phyloP scores from a whole-genome alignment of 2,329 filamentous ascomycete genomes.

The Penicillium sp. region DNA sequence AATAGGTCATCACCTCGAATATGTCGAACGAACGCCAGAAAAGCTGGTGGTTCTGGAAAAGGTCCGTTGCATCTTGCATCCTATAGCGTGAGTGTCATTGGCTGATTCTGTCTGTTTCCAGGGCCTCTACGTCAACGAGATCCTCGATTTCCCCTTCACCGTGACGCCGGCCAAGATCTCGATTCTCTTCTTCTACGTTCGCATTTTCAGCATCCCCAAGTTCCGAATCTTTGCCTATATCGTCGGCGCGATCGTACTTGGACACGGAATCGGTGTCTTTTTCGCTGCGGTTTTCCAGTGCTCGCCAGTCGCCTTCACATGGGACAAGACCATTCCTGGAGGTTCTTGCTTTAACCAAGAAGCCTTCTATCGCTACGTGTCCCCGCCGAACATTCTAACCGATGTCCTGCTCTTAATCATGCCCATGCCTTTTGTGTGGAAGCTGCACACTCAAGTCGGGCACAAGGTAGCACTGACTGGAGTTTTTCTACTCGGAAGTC shows the following conservation, averaged over 20 bases:
- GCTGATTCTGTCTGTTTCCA: conserved; percentile 1
- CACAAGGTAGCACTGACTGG: conserved; percentile 22
- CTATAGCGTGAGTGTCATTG: too few relatives aligned
- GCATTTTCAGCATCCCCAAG: conserved; percentile 20
- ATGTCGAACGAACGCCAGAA: conserved; percentile 10
- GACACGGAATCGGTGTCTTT: conserved; percentile 18
- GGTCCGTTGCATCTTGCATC: conserved; percentile 7
- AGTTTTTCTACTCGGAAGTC: conserved; percentile 23
- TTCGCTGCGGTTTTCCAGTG: conserved; percentile 27
- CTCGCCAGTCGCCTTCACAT: conserved; percentile 18
- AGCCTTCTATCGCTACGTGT: conserved; percentile 20
- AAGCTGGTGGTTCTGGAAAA: conserved; percentile 17
- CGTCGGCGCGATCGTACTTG: conserved; percentile 19
- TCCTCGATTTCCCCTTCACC: conserved; percentile 23
- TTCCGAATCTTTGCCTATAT: conserved; percentile 19
- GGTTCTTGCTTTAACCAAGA: conserved; percentile 21
- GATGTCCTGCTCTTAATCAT: conserved; percentile 10
- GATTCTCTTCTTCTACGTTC: conserved; percentile 25
- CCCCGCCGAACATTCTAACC: conserved; percentile 15
- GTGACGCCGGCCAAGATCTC: conserved; percentile 27
- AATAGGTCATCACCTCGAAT: conserved; percentile 16
- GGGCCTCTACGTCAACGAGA: conserved; percentile 1
- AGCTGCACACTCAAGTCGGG: conserved; percentile 7
- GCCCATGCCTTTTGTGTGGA: conserved; percentile 17
- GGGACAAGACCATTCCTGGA: conserved; percentile 12